Conservation (phyloP, 1,139 yeast species). For the Fermentozyma sake region DNA sequence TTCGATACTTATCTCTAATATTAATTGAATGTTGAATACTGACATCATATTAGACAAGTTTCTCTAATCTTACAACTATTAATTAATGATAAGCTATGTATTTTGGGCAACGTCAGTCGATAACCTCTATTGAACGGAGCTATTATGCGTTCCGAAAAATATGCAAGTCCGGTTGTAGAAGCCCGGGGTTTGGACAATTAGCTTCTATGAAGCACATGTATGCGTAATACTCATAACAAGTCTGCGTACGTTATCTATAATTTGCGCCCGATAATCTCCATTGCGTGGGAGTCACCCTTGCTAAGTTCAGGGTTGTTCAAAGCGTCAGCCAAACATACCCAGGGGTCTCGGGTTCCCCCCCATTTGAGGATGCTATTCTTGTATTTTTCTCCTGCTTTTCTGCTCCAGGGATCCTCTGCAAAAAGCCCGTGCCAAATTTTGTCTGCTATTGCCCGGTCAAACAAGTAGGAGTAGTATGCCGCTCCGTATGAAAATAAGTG, state of each 20-base stretch:
- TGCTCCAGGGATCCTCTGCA: conserved; percentile 60
- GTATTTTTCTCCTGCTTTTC: conserved; percentile 72
- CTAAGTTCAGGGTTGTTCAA: conserved; percentile 57
- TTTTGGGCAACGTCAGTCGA: too few relatives aligned
- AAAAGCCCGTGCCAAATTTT: conserved; percentile 78
- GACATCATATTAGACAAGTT: too few relatives aligned
- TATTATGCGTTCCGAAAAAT: too few relatives aligned
- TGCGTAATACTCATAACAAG: too few relatives aligned
- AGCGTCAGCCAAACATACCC: conserved; percentile 81
- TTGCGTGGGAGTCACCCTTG: conserved; percentile 69
- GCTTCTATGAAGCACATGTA: too few relatives aligned
- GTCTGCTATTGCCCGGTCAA: conserved; percentile 91
- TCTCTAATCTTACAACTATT: too few relatives aligned
- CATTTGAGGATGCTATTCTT: conserved; percentile 69
- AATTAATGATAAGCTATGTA: too few relatives aligned
- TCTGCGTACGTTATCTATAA: background rate
- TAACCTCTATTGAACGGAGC: too few relatives aligned
- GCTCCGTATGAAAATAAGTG: conserved; percentile 94
- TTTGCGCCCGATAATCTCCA: conserved; percentile 52
- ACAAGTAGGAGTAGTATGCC: conserved; percentile 83
- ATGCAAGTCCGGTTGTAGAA: too few relatives aligned
- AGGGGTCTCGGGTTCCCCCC: conserved; percentile 94
- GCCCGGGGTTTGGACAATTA: too few relatives aligned
- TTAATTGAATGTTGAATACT: too few relatives aligned
- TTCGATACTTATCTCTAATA: too few relatives aligned